A percentile compares a stretch with the other conserved stretches of the same genome.
Conservation (phyloP, 1,284 basidiomycete species). For the Cutaneotrichosporon spelunceum region DNA sequence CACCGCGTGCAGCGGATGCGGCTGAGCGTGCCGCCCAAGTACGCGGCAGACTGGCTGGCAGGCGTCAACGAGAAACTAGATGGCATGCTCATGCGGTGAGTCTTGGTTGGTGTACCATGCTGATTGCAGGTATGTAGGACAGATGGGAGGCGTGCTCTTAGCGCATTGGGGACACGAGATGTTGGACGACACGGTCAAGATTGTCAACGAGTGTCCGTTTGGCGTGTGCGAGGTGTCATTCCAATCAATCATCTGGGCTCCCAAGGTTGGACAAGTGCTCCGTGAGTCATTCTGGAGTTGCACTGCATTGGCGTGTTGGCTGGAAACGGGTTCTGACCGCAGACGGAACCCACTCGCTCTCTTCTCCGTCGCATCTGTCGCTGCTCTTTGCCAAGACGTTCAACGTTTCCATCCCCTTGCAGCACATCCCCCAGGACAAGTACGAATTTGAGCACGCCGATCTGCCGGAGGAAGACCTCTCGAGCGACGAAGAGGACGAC, state of each 20-base stretch:
- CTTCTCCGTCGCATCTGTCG: slow-evolving; percentile 90
- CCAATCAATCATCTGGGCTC: slow-evolving; percentile 84
- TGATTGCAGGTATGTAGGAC: slow-evolving; percentile 72
- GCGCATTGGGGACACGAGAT: slow-evolving; percentile 77
- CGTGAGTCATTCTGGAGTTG: slow-evolving; percentile 56
- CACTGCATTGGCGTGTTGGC: not conserved
- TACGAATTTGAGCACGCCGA: slow-evolving; percentile 80
- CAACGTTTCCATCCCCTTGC: slow-evolving; percentile 91
- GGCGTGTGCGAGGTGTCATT: slow-evolving; percentile 72
- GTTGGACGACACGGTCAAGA: slow-evolving; percentile 62
- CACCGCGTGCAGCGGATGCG: slow-evolving; percentile 64
- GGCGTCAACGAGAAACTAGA: slow-evolving; percentile 86
- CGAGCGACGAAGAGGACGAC: slow-evolving; percentile 39
- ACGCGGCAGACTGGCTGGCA: slow-evolving; percentile 63
- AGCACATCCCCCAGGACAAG: slow-evolving; percentile 76
- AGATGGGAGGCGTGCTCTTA: slow-evolving; percentile 80
- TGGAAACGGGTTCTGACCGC: slow-evolving; percentile 6
- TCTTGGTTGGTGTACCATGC: slow-evolving; percentile 12
- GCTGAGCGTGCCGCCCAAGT: slow-evolving; percentile 78
- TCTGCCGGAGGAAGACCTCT: slow-evolving; percentile 28
- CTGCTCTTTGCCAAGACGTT: slow-evolving; percentile 90
- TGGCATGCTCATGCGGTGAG: slow-evolving; percentile 88
- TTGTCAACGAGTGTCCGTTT: slow-evolving; percentile 84
- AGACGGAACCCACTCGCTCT: slow-evolving; percentile 85
- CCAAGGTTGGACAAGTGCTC: slow-evolving; percentile 76